Conservation (phyloP, 768 basidiomycete genomes). For the Rhizopogon vinicolor region DNA sequence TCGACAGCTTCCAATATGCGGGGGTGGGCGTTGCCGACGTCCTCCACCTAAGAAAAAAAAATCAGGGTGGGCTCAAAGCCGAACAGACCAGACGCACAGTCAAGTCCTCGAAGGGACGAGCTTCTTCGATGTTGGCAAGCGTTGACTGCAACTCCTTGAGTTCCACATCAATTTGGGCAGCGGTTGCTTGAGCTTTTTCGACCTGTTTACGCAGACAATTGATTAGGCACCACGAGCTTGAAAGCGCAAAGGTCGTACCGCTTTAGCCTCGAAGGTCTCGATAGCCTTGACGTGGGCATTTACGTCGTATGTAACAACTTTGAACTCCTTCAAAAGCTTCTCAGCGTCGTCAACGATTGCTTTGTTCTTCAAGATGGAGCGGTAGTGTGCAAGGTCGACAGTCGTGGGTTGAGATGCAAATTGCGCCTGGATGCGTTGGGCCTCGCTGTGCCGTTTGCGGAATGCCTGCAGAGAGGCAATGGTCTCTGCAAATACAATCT, state of each 20-base stretch:
- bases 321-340: constrained; percentile 83
- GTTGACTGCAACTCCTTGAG: constrained; percentile 89
- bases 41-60: constrained; percentile 58
- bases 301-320: constrained; percentile 93
- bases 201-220: constrained; percentile 45
- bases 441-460: constrained; percentile 92
- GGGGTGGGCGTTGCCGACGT: constrained; percentile 90
- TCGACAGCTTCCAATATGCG: constrained; percentile 89
- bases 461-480: constrained; percentile 88
- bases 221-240: background rate
- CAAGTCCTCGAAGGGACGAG: constrained; percentile 95
- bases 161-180: constrained; percentile 85
- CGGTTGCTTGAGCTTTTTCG: constrained; percentile 84
- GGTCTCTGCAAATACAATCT: constrained; percentile 56
- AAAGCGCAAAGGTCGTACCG: constrained; percentile 51
- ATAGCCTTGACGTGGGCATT: constrained; percentile 88
- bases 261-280: constrained; percentile 94
- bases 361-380: constrained; percentile 87
- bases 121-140: constrained; percentile 94
- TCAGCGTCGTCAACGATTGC: constrained; percentile 90
- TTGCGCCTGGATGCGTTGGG: constrained; percentile 65
- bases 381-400: constrained; percentile 90
- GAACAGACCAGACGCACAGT: constrained; percentile 54
- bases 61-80: background rate
- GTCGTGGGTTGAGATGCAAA: constrained; percentile 71